Evolutionary conservation across 2,329 filamentous ascomycete genomes (phyloP), one percentile per base, ranked within the genome.

Genomic region (Colletotrichum lini): DNA sequence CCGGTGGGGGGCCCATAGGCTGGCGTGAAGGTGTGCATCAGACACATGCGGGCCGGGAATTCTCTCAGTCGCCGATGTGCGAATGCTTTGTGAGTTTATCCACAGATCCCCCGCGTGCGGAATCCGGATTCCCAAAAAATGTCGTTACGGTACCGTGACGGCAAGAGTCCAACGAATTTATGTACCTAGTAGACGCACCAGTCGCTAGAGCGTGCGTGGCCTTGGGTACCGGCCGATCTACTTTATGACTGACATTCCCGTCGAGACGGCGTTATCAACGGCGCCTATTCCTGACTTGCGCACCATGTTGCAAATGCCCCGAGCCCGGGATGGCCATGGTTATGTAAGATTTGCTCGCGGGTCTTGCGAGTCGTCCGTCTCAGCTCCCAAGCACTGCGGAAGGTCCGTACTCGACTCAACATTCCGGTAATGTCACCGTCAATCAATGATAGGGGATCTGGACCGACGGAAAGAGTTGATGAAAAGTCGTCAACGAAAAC

Each of bases 221-320:
- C 21, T 21, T 23, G 21, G 49, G 12, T 8, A 49, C n/a, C 23
- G 21, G 12, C 16, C 49, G 7, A 53, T 53, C 60, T 44, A 13
- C 35, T 30, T 38, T 45, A 21, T 30, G 21, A 54, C 38, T 54
- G 60, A 54, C 60, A 63, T 44, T 63, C 49, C 60, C 60, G 60
- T 21, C 38, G 23, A 45, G 38, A 54, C 60, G 60, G 60, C 60
- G 38, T 23, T 45, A 15, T 44, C 18, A 63, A 63, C 60, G 60
- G 60, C 60, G 49, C 40, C 38, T 18, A 35, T 54, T 53, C 38
- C 38, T 44, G 60, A 35, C 60, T 54, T 53, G 49, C 49, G 4
- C 35, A 18, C 35, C 15, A 10, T n/a, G 60, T 40, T 8, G 35
- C 16, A 38, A 58, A 35, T 35, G 54, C 54, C 38, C n/a, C 35